Evolutionary conservation across 1,139 yeast genomes (phyloP).

Genomic region (Yamadazyma diospyri): DNA sequence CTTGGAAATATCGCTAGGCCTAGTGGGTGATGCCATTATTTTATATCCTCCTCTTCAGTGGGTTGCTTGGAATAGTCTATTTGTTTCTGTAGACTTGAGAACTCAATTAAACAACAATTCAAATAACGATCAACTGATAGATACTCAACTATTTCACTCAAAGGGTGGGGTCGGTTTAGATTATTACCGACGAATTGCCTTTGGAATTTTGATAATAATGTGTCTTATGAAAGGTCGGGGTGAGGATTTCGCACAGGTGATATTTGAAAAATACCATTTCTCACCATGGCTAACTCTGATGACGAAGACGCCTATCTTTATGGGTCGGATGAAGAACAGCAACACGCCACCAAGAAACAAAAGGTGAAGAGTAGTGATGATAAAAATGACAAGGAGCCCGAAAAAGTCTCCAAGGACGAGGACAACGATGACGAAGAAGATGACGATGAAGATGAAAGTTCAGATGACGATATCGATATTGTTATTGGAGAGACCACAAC

Average conservation of each 20-base stretch:
- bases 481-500: constrained; percentile 29
- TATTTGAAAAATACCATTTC: too few species aligned
- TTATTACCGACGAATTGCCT: too few species aligned
- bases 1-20: constrained; percentile 1
- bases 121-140: too few species aligned
- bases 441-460: constrained; percentile 35
- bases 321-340: constrained; percentile 60
- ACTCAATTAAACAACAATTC: too few species aligned
- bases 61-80: too few species aligned
- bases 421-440: constrained; percentile 33
- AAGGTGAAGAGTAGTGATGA: constrained; percentile 8
- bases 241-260: too few species aligned
- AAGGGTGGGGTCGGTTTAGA: too few species aligned
- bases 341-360: constrained; percentile 19
- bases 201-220: too few species aligned
- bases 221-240: too few species aligned
- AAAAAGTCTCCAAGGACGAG: constrained; percentile 18
- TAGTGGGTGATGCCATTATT: constrained; percentile 5
- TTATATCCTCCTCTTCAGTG: too few species aligned
- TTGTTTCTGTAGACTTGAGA: too few species aligned
- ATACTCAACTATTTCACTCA: too few species aligned
- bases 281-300: constrained; percentile 42
- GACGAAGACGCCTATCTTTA: constrained; percentile 86
- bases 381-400: constrained; percentile 3
- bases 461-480: constrained; percentile 45